A percentile compares a stretch with the other conserved stretches of the same genome.
Conservation (phyloP, 225 moss, liverwort and hornwort genomes). For the Ulota crispa region DNA sequence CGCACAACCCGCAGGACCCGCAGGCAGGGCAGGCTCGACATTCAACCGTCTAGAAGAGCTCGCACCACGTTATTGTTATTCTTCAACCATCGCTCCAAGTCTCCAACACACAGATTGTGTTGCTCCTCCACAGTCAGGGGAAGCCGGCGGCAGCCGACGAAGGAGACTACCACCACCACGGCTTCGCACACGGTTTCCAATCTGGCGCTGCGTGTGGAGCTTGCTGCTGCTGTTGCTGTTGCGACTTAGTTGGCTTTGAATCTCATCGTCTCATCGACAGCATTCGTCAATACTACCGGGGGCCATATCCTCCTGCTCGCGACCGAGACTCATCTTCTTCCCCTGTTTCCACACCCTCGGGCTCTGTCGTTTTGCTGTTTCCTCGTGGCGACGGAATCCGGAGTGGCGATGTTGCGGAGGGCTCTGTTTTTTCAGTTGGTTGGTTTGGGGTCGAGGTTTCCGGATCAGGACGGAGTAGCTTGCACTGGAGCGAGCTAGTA, state of each 20-base stretch:
- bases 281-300: no score
- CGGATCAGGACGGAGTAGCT: neutral
- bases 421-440: neutral
- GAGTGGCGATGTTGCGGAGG: neutral
- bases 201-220: no score
- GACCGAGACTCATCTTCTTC: neutral
- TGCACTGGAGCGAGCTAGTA: neutral
- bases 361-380: neutral
- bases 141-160: neutral
- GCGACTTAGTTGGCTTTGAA: neutral
- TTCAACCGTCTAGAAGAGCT: neutral
- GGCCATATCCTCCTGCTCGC: neutral
- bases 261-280: neutral
- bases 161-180: neutral
- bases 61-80: neutral
- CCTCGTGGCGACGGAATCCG: neutral
- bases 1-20: neutral
- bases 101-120: no score
- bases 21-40: neutral
- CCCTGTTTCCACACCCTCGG: neutral
- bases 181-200: neutral
- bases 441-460: neutral
- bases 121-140: neutral
- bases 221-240: no score
- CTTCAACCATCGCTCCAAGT: neutral